Conservation (phyloP, 2,329 filamentous ascomycete genomes). For the Uncinocarpus reesii region DNA sequence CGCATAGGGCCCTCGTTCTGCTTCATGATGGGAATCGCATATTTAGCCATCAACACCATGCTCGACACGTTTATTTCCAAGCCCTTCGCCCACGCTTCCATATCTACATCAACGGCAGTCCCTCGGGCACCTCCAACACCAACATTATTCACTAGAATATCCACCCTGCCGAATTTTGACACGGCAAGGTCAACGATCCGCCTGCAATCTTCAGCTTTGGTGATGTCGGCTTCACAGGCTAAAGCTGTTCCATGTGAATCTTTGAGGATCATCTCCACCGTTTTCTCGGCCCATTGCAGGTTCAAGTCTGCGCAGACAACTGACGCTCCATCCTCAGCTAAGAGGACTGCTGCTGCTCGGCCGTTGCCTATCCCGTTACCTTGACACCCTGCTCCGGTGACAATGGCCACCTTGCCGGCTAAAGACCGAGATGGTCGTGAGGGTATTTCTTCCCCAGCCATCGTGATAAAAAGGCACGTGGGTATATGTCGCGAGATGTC, state of each 20-base stretch:
- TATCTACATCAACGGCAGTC: constrained; percentile 51
- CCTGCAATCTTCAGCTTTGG: constrained; percentile 43
- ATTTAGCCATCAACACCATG: constrained; percentile 56
- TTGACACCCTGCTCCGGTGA: constrained; percentile 49
- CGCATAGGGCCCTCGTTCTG: constrained; percentile 41
- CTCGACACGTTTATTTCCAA: constrained; percentile 54
- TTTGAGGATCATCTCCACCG: constrained; percentile 44
- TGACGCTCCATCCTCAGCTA: constrained; percentile 49
- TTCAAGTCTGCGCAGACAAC: constrained; percentile 52
- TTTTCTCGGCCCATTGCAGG: constrained; percentile 42
- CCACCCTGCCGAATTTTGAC: constrained; percentile 45
- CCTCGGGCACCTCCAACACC: constrained; percentile 51
- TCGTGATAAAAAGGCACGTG: not conserved
- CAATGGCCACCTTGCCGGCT: constrained; percentile 33
- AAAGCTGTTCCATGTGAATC: constrained; percentile 33
- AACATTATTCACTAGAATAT: constrained; percentile 57
- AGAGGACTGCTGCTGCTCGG: constrained; percentile 47
- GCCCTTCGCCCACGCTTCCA: constrained; percentile 47
- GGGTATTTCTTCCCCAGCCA: constrained; percentile 9
- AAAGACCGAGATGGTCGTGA: constrained; percentile 19
- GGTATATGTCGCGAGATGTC: too few relatives aligned
- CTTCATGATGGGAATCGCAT: constrained; percentile 50
- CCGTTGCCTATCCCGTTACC: constrained; percentile 53
- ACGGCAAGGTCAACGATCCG: constrained; percentile 34
- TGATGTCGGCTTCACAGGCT: constrained; percentile 46